These are phyloP conservation scores for Malassezia nana DNA, from an alignment of 1,284 basidiomycete species.

Conservation along the genomic window DNA sequence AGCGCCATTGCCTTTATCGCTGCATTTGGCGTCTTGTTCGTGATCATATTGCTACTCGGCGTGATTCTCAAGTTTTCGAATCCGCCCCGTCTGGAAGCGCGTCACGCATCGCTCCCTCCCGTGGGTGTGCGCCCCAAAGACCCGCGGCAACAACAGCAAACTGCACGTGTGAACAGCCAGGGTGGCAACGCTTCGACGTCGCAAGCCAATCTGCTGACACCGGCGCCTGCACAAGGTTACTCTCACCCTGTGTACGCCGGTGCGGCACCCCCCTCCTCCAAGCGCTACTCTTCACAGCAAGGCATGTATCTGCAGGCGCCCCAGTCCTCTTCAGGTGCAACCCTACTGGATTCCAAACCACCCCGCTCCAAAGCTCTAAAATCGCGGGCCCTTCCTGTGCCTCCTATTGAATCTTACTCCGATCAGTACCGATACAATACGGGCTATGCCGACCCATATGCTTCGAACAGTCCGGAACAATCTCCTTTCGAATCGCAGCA, in stretches of 20 bases:
- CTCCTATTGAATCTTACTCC: not conserved
- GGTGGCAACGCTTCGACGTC: not conserved
- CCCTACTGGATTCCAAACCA: not conserved
- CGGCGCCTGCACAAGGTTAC: not conserved
- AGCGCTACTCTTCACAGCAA: not conserved
- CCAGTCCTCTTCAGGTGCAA: not conserved
- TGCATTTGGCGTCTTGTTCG: not conserved
- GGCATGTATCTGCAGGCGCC: not conserved
- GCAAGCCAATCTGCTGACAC: not conserved
- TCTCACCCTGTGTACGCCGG: not conserved
- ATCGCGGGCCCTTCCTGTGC: not conserved
- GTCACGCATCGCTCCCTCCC: not conserved
- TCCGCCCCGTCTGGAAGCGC: constrained; percentile 9
- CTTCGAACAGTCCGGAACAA: not conserved
- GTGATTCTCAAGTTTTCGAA: constrained; percentile 4
- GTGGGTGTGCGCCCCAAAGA: not conserved
- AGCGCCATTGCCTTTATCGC: constrained; percentile 6
- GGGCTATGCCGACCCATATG: not conserved
- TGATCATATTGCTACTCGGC: not conserved
- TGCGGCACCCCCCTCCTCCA: not conserved
- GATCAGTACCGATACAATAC: not conserved
- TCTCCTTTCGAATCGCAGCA: constrained; percentile 9
- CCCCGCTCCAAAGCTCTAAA: not conserved
- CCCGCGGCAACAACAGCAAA: not conserved
- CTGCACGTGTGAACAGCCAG: not conserved